A percentile compares a stretch with the other conserved stretches of the same genome.
Conservation (phyloP, 2,329 filamentous ascomycete species). For the Cercospora brassicicola region DNA sequence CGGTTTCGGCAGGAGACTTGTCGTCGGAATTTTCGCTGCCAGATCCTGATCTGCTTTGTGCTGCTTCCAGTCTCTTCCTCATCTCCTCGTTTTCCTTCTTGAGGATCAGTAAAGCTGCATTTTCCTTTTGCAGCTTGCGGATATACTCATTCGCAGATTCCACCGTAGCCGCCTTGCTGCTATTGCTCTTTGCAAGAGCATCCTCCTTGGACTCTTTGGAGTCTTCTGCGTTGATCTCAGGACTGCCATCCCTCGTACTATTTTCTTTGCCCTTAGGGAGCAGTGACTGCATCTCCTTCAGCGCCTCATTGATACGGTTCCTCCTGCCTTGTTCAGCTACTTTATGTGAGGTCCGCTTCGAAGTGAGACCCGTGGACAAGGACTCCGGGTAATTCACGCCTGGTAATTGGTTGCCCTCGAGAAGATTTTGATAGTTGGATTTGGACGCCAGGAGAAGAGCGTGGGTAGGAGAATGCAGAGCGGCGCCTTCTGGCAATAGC, state of each 20-base stretch:
- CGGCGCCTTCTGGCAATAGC: slow-evolving; percentile 67
- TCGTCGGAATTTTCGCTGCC: slow-evolving; percentile 5
- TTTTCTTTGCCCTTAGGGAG: slow-evolving; percentile 57
- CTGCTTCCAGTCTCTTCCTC: slow-evolving; percentile 27
- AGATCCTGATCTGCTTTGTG: slow-evolving; percentile 2
- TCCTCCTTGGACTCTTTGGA: slow-evolving; percentile 39
- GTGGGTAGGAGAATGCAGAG: slow-evolving; percentile 58
- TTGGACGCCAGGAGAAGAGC: slow-evolving; percentile 84
- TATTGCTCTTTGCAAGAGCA: slow-evolving; percentile 55
- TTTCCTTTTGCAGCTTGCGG: slow-evolving; percentile 73
- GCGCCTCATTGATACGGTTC: slow-evolving; percentile 90
- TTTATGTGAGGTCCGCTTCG: slow-evolving; percentile 96
- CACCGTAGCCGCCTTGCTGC: slow-evolving; percentile 95
- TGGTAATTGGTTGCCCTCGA: slow-evolving; percentile 81
- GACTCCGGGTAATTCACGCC: slow-evolving; percentile 74
- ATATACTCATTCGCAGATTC: slow-evolving; percentile 96
- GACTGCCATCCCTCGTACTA: slow-evolving; percentile 43
- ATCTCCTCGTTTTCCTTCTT: slow-evolving; percentile 37
- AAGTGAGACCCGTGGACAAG: slow-evolving; percentile 88
- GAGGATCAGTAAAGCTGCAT: slow-evolving; percentile 27
- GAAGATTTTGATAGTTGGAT: slow-evolving; percentile 96
- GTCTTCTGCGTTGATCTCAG: slow-evolving; percentile 47
- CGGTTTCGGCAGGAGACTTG: slow-evolving; percentile 6
- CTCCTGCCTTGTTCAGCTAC: slow-evolving; percentile 93
- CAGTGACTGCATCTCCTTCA: slow-evolving; percentile 85